These are phyloP conservation scores for Rhodotorula sp. DNA, from an alignment of 1,284 basidiomycete genomes.

Conservation along the genomic window DNA sequence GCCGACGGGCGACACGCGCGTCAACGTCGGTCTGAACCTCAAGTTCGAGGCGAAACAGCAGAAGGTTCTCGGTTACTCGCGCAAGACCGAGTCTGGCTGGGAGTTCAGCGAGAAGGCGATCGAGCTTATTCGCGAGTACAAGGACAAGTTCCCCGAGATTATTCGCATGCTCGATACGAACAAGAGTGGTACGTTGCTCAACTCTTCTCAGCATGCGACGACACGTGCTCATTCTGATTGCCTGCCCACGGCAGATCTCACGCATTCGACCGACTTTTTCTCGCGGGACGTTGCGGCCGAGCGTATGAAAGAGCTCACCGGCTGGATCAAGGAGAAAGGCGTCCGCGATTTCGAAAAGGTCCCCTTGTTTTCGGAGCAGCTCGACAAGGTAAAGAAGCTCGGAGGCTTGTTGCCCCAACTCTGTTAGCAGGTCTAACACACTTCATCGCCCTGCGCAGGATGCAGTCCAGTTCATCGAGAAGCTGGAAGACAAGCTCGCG, in stretches of 20 bases:
- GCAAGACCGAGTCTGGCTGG: constrained; percentile 81
- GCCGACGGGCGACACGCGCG: constrained; percentile 66
- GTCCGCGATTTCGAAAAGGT: constrained; percentile 89
- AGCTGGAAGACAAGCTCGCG: constrained; percentile 66
- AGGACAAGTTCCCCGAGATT: constrained; percentile 77
- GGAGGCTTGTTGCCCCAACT: no score
- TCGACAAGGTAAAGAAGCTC: constrained; percentile 85
- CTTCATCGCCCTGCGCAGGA: constrained; percentile 54
- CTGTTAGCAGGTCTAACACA: background rate
- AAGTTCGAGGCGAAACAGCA: constrained; percentile 96
- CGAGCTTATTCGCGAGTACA: constrained; percentile 77
- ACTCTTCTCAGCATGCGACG: background rate
- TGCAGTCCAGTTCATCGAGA: constrained; percentile 73
- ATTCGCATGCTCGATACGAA: constrained; percentile 63
- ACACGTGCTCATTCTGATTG: background rate
- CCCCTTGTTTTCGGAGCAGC: constrained; percentile 84
- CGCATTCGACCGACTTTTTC: constrained; percentile 71
- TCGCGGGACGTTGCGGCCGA: constrained; percentile 63
- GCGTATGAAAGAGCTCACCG: constrained; percentile 71
- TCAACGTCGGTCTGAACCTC: constrained; percentile 86
- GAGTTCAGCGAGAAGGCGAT: constrained; percentile 89
- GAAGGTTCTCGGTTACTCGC: constrained; percentile 92
- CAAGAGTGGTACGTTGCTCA: constrained; percentile 17
- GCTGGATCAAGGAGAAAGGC: constrained; percentile 83
- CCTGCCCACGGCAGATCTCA: constrained; percentile 50